Percentiles rank a stretch among this genome's conserved stretches.
These are phyloP conservation scores for Venturia effusa DNA, from an alignment of 2,329 filamentous ascomycete genomes.

Conservation along the genomic window DNA sequence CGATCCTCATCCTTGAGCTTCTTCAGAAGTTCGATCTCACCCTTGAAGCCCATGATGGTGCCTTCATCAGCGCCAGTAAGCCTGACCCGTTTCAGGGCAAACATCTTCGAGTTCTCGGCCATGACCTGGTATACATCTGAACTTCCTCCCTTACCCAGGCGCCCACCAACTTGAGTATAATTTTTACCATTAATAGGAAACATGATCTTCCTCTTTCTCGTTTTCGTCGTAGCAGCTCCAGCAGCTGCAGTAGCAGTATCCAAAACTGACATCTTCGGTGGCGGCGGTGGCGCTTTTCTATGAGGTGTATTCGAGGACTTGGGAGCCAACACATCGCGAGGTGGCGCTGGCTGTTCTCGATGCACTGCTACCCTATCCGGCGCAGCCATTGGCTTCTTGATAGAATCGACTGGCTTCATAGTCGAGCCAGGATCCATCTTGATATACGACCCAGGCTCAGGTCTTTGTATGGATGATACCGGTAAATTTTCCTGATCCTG, in stretches of 20 bases:
- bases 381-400: background rate
- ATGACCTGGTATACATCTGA: slow-evolving; percentile 94
- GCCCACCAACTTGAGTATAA: slow-evolving; percentile 73
- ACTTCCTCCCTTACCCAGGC: slow-evolving; percentile 83
- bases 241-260: slow-evolving; percentile 79
- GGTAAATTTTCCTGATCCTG: slow-evolving; percentile 81
- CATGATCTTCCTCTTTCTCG: slow-evolving; percentile 67
- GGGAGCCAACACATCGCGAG: slow-evolving; percentile 4
- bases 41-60: slow-evolving; percentile 78
- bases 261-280: slow-evolving; percentile 94
- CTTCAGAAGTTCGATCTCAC: slow-evolving; percentile 83
- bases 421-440: slow-evolving; percentile 13
- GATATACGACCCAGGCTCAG: slow-evolving; percentile 24
- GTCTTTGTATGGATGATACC: slow-evolving; percentile 28
- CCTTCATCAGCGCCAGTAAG: slow-evolving; percentile 79
- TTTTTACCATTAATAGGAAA: slow-evolving; percentile 83
- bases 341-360: slow-evolving; percentile 3
- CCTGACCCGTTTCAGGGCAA: slow-evolving; percentile 86
- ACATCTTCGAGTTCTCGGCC: slow-evolving; percentile 92
- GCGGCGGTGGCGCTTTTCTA: slow-evolving; percentile 58
- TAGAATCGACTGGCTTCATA: slow-evolving; percentile 15
- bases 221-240: slow-evolving; percentile 67
- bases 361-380: slow-evolving; percentile 2
- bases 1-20: slow-evolving; percentile 76
- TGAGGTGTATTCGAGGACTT: slow-evolving; percentile 9